phyloP scores from a whole-genome alignment of 2,329 filamentous ascomycete genomes.

The Ceratocystis cubensis region DNA sequence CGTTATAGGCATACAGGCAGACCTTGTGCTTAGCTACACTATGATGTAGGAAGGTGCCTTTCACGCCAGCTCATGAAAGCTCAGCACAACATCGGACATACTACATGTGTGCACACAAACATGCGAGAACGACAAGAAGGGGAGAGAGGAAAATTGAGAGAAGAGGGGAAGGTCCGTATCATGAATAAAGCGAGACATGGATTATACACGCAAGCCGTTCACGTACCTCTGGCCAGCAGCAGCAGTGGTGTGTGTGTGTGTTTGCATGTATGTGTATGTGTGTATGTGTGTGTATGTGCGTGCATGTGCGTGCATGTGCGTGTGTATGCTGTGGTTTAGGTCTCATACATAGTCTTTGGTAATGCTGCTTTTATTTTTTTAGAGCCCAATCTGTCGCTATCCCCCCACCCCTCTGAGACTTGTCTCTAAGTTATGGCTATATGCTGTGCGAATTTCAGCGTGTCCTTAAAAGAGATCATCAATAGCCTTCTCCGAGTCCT shows the following conservation, averaged over 20 bases:
- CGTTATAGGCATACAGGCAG: too few species aligned
- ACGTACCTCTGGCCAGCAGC: background rate
- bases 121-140: background rate
- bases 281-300: too few species aligned
- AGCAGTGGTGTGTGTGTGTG: too few species aligned
- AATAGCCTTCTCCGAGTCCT: slow-evolving; percentile 86
- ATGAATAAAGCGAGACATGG: background rate
- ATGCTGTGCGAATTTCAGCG: background rate
- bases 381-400: background rate
- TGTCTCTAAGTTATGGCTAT: background rate
- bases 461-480: slow-evolving; percentile 59
- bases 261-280: too few species aligned
- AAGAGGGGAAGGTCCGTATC: background rate
- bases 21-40: too few species aligned
- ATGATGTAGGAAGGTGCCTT: background rate
- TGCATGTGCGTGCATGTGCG: too few species aligned
- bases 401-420: background rate
- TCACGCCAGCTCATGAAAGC: background rate
- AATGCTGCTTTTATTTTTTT: background rate
- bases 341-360: background rate
- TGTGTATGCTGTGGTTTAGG: background rate
- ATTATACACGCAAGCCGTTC: background rate
- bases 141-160: background rate
- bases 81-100: background rate
- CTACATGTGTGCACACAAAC: background rate